A percentile compares a stretch with the other conserved stretches of the same genome.
These are phyloP conservation scores for Fusarium protoensiforme DNA, from an alignment of 2,329 filamentous ascomycete genomes.

Conservation along the genomic window DNA sequence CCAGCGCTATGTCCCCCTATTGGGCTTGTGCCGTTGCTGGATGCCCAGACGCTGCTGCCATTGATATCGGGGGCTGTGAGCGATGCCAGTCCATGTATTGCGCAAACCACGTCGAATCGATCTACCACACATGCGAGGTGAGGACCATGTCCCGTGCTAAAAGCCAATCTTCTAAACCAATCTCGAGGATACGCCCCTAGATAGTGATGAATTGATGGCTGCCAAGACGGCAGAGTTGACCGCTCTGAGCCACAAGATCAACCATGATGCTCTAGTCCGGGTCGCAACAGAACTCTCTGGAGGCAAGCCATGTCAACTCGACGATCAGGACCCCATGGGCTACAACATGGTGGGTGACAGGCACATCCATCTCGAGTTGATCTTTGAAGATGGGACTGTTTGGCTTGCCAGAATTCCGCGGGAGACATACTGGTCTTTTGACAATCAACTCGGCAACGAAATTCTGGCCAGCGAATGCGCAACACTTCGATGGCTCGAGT, in stretches of 20 bases:
- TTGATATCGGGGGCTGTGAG: constrained; percentile 11
- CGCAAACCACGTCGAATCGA: not conserved
- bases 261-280: constrained; percentile 22
- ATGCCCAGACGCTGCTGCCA: constrained; percentile 3
- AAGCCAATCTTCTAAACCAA: not conserved
- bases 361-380: constrained; percentile 16
- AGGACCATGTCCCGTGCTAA: not conserved
- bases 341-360: constrained; percentile 12
- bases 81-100: constrained; percentile 15
- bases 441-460: constrained; percentile 4
- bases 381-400: constrained; percentile 15
- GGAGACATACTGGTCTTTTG: constrained; percentile 12
- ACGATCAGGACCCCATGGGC: constrained; percentile 13
- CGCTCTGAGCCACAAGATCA: constrained; percentile 24
- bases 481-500: constrained; percentile 32
- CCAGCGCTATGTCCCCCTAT: constrained; percentile 2
- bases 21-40: not conserved
- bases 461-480: constrained; percentile 22
- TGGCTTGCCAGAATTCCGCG: constrained; percentile 19
- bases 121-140: constrained; percentile 4
- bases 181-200: constrained; percentile 18
- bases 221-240: constrained; percentile 28
- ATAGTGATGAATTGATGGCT: constrained; percentile 29
- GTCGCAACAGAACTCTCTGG: constrained; percentile 27
- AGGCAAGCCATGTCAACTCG: constrained; percentile 18